Conservation (phyloP, 495 filamentous ascomycete genomes). For the Lasiosphaeris hirsuta region DNA sequence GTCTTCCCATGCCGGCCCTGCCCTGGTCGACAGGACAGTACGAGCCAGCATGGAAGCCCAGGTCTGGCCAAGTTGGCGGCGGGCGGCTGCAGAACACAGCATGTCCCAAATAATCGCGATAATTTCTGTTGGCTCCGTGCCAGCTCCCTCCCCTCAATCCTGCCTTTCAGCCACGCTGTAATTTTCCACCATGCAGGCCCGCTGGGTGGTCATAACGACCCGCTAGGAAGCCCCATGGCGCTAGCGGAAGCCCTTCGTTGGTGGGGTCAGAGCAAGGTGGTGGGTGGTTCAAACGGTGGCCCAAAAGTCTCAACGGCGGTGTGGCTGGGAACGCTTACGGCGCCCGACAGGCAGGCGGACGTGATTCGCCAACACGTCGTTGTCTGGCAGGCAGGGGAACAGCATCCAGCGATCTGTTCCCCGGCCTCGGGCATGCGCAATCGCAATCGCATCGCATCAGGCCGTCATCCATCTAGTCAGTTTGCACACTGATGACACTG, state of each 20-base stretch:
- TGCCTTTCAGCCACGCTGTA: conserved; percentile 11
- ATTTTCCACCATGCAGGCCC: conserved; percentile 10
- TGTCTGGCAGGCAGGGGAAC: not conserved
- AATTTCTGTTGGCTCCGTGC: conserved; percentile 9
- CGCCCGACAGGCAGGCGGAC: not conserved
- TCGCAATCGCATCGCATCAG: not conserved
- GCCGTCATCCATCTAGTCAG: conserved; percentile 18
- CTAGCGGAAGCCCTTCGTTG: conserved; percentile 5
- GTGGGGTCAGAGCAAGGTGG: conserved; percentile 4
- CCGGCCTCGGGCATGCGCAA: conserved; percentile 12
- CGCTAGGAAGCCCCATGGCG: conserved; percentile 10
- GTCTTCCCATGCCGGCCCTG: conserved; percentile 8
- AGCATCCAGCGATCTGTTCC: conserved; percentile 26
- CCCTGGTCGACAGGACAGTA: conserved; percentile 10
- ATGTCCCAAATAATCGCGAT: conserved; percentile 9
- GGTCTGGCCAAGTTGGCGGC: conserved; percentile 24
- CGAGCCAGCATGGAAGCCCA: conserved; percentile 10
- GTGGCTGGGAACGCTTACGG: conserved; percentile 19
- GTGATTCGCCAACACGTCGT: conserved; percentile 7
- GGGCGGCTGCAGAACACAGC: conserved; percentile 25
- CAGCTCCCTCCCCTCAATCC: not conserved
- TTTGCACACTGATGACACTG: conserved; percentile 27
- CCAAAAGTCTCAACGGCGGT: conserved; percentile 26
- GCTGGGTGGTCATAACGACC: conserved; percentile 11
- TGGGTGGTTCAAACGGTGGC: conserved; percentile 10